phyloP scores from a whole-genome alignment of 352 stramenopile genomes.

The Pythium volutum region DNA sequence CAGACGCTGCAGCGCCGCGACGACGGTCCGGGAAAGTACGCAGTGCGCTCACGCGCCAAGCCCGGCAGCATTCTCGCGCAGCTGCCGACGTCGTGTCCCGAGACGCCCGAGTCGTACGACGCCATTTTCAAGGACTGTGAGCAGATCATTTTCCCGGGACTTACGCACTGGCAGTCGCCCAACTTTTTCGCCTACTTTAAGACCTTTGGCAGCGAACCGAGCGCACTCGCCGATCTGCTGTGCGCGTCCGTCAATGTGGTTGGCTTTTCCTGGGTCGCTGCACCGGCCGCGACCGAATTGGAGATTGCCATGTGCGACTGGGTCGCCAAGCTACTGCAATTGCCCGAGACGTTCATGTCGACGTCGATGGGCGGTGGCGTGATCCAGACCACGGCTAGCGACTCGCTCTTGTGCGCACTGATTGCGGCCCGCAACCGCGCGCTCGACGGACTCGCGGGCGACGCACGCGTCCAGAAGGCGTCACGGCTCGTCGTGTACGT shows the following conservation, averaged over 20 bases:
- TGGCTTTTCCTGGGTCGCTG: slow-evolving; percentile 62
- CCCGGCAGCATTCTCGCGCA: slow-evolving; percentile 40
- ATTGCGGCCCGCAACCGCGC: slow-evolving; percentile 38
- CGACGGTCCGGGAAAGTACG: slow-evolving; percentile 37
- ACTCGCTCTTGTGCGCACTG: slow-evolving; percentile 50
- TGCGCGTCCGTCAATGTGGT: slow-evolving; percentile 54
- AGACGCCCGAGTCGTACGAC: slow-evolving; percentile 51
- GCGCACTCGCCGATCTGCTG: slow-evolving; percentile 51
- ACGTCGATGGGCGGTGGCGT: slow-evolving; percentile 54
- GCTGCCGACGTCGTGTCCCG: slow-evolving; percentile 42
- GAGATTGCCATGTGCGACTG: slow-evolving; percentile 72
- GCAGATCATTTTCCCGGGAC: slow-evolving; percentile 54
- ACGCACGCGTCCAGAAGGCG: slow-evolving; percentile 28
- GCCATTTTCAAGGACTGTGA: slow-evolving; percentile 61
- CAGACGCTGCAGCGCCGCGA: slow-evolving; percentile 44
- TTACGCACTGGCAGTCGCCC: slow-evolving; percentile 68
- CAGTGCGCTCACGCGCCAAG: slow-evolving; percentile 37
- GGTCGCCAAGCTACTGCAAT: slow-evolving; percentile 48
- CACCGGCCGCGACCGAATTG: slow-evolving; percentile 60
- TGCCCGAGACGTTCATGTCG: slow-evolving; percentile 57
- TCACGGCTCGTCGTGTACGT: slow-evolving; percentile 58
- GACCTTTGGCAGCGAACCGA: slow-evolving; percentile 42
- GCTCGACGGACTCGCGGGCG: slow-evolving; percentile 36
- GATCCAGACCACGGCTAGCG: slow-evolving; percentile 63
- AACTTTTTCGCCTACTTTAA: slow-evolving; percentile 76